Percentiles rank a stretch among this genome's conserved stretches.
Evolutionary conservation across 2,329 filamentous ascomycete species (phyloP).

Genomic region (Cladosporium oxysporum): DNA sequence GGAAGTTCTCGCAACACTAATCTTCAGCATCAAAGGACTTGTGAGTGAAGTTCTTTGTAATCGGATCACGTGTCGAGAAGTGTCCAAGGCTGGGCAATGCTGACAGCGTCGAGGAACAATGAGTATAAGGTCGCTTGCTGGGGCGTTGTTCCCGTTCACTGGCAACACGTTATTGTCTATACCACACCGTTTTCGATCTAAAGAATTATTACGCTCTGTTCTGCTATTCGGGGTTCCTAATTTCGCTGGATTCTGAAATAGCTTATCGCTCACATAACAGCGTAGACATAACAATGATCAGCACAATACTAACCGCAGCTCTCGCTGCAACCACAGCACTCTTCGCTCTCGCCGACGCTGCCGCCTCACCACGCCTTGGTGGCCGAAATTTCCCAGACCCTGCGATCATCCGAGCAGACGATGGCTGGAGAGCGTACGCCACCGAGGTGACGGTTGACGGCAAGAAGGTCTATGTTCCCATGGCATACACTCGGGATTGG

Average conservation of each 20-base stretch:
- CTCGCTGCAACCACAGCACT: slow-evolving; percentile 4
- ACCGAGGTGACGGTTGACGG: slow-evolving; percentile 47
- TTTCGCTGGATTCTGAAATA: not conserved
- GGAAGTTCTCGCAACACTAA: not conserved
- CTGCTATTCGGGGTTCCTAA: not conserved
- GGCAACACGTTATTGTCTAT: slow-evolving; percentile 6
- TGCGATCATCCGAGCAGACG: slow-evolving; percentile 50
- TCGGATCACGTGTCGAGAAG: slow-evolving; percentile 9
- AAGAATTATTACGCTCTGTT: not conserved
- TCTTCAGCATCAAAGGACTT: slow-evolving; percentile 6
- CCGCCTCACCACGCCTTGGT: slow-evolving; percentile 14
- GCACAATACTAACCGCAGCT: slow-evolving; percentile 6
- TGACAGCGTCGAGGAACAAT: slow-evolving; percentile 10
- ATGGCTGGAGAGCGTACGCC: slow-evolving; percentile 58
- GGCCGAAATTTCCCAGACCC: slow-evolving; percentile 57
- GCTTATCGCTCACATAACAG: not conserved
- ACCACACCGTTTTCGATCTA: not conserved
- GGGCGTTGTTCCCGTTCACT: not conserved
- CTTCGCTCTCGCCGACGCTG: not conserved
- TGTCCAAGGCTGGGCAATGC: not conserved
- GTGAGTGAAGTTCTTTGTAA: slow-evolving; percentile 10
- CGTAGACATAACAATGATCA: not conserved
- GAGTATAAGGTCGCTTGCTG: not conserved
- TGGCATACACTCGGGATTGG: slow-evolving; percentile 52
- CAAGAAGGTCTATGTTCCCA: slow-evolving; percentile 48